Base-by-base conservation (phyloP, 345 rosid genomes). In the Eucalyptus grandis region DNA sequence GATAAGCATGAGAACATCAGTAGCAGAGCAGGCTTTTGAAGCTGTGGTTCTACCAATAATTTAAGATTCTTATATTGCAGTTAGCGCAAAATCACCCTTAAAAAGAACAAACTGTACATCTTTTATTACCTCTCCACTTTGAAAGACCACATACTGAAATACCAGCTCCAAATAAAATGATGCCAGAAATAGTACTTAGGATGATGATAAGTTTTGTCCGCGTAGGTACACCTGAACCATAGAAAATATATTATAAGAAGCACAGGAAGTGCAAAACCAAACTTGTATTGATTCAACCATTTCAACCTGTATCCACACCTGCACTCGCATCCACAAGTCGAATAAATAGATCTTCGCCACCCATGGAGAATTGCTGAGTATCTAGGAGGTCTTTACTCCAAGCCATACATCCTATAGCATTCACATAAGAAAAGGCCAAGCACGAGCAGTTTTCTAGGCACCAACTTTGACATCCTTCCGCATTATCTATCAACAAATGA, bases 371-470 rank as follows among this genome's bases (percentile, higher is more conserved):
- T 26, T 62, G 30, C 85, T 87, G 67, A 16, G 40, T 81, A 82
- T 90, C 89, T 31, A 90, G 24, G n/a, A 90, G 53, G 27, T 62
- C 86, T 37, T 69, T 49, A 5, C 60, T 46, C 91, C 91, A 90
- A 15, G 83, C 49, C 91, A 88, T 47, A 90, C 91, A 90, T 15
- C 91, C 91, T 37, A 83, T 88, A 27, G 49, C 31, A 40, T 58
- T 49, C 40, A 88, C 86, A 21, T 58, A 88, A 13, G 91, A 49
- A 60, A 60, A 90, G 27, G 88, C 89, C 44, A 24, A 12, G 85
- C 91, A 90, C 19, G 89, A 90, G 49, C 89, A 90, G 22, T 91
- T 91, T 87, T 50, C 89, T 83, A 86, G 47, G 87, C 94, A 94
- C 90, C 91, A 89, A 86, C 81, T 86, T 85, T 26, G 53, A n/a